Percentiles rank a stretch among this genome's conserved stretches.
Evolutionary conservation across 768 basidiomycete genomes (phyloP).

Genomic region (Suillus tomentosus): DNA sequence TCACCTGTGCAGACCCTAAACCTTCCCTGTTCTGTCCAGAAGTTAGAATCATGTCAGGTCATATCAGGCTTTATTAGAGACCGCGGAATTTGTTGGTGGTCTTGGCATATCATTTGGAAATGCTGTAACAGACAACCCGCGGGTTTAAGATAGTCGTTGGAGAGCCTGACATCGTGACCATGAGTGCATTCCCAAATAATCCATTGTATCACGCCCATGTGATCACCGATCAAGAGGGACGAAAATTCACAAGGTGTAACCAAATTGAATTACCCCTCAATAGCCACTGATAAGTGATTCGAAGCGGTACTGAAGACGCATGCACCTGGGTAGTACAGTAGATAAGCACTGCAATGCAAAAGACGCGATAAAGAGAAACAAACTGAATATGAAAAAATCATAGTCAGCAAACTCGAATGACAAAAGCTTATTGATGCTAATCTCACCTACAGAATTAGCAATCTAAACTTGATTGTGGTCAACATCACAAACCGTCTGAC

Average conservation of each 20-base stretch:
- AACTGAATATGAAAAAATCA: neutral
- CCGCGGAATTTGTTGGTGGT: neutral
- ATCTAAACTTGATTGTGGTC: neutral
- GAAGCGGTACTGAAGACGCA: neutral
- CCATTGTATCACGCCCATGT: neutral
- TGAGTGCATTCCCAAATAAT: neutral
- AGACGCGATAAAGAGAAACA: neutral
- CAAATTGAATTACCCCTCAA: neutral
- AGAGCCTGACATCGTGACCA: neutral
- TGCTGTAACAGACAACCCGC: neutral
- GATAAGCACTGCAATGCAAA: neutral
- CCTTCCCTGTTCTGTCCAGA: neutral
- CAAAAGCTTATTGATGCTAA: no score
- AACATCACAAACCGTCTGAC: neutral
- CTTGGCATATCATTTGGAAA: neutral
- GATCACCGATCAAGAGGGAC: neutral
- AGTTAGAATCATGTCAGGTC: neutral
- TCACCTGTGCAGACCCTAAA: neutral
- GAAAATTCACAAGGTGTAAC: neutral
- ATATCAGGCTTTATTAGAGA: no score
- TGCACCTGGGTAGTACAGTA: neutral
- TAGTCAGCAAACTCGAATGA: neutral
- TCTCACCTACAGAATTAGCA: neutral
- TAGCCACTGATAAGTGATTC: neutral
- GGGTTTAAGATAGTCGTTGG: slow-evolving; percentile 1